These are phyloP conservation scores for Laburnicola sp. DNA, from an alignment of 2,329 filamentous ascomycete genomes.

Conservation along the genomic window DNA sequence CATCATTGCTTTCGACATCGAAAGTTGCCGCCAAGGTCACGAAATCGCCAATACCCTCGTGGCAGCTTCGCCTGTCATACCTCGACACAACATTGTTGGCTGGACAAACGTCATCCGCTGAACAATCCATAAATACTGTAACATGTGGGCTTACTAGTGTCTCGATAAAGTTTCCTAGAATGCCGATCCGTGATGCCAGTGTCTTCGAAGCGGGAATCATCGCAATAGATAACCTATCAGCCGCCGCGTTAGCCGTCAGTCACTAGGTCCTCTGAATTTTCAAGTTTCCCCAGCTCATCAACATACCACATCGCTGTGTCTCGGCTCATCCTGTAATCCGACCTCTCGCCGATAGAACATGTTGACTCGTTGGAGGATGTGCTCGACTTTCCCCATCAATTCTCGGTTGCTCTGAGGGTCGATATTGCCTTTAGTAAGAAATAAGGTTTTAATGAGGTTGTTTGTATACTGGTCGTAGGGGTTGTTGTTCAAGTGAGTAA, in stretches of 20 bases:
- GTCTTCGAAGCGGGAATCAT: constrained; percentile 7
- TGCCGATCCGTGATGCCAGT: constrained; percentile 2
- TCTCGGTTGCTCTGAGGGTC: not conserved
- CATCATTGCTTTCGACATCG: not conserved
- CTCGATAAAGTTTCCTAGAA: not conserved
- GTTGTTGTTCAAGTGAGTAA: not conserved
- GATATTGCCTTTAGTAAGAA: constrained; percentile 5
- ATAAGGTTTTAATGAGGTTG: constrained; percentile 8
- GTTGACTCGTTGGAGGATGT: not conserved
- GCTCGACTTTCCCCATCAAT: not conserved
- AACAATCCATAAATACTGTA: no score
- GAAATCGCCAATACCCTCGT: not conserved
- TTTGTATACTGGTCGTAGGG: not conserved
- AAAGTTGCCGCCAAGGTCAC: constrained; percentile 8
- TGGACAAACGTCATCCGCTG: no score
- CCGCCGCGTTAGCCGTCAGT: no score
- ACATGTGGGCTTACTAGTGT: not conserved
- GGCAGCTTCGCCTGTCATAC: not conserved
- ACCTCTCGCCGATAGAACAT: constrained; percentile 3
- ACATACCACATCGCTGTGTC: constrained; percentile 6
- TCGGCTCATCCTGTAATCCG: not conserved
- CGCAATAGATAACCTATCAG: constrained; percentile 12
- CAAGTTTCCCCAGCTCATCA: no score
- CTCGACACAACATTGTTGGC: no score
- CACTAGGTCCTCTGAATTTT: no score